These are phyloP conservation scores for Hanseniaspora mollemarum DNA, from an alignment of 805 yeast genomes.

Conservation along the genomic window DNA sequence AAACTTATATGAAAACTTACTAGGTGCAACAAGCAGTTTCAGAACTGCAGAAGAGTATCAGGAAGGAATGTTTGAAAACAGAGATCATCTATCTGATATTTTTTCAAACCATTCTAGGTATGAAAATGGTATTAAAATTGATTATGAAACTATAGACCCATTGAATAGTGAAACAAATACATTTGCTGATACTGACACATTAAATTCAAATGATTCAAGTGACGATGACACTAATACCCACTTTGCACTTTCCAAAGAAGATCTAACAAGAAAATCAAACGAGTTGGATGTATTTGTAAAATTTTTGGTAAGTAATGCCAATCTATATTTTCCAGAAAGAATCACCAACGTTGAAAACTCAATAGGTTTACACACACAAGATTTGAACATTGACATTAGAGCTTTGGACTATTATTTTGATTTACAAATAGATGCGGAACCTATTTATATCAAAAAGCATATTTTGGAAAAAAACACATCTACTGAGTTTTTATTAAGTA, in stretches of 20 bases:
- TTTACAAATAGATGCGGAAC: constrained; percentile 60
- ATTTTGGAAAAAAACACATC: constrained; percentile 16
- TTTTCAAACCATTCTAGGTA: background rate
- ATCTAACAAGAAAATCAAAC: constrained; percentile 42
- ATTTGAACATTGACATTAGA: constrained; percentile 66
- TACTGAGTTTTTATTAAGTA: constrained; percentile 19
- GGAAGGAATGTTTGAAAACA: constrained; percentile 20
- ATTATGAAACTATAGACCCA: background rate
- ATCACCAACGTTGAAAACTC: constrained; percentile 55
- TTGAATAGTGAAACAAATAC: background rate
- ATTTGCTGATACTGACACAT: too few relatives aligned
- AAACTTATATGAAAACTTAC: constrained; percentile 72
- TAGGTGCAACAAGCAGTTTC: constrained; percentile 77
- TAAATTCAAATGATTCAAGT: background rate
- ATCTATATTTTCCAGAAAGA: constrained; percentile 59
- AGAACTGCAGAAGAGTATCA: constrained; percentile 77
- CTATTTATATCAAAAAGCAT: constrained; percentile 34
- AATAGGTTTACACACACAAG: constrained; percentile 50
- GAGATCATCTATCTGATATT: background rate
- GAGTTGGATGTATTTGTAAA: constrained; percentile 70
- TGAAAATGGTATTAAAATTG: background rate
- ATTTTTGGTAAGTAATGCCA: constrained; percentile 58
- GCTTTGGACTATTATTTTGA: constrained; percentile 92
- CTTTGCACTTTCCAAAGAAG: constrained; percentile 18
- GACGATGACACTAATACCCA: background rate